Conservation (phyloP, 2,329 filamentous ascomycete genomes). For the Neonectria coccinea region DNA sequence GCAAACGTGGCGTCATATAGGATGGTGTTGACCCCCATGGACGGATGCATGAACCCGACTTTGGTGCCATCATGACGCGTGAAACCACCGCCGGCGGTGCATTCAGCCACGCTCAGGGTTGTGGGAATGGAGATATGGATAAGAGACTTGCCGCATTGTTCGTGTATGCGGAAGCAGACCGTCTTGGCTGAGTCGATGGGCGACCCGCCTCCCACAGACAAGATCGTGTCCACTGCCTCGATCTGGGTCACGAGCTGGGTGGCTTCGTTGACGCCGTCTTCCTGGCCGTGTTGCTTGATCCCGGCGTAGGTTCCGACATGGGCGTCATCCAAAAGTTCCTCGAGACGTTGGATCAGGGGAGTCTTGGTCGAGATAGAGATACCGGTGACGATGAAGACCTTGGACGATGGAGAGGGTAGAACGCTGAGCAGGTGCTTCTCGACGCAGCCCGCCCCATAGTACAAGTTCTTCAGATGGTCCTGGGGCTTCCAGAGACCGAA, state of each 20-base stretch:
- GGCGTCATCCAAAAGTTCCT: constrained; percentile 25
- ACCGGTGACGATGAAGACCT: constrained; percentile 37
- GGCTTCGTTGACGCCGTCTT: constrained; percentile 31
- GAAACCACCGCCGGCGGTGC: constrained; percentile 43
- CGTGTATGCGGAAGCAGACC: constrained; percentile 43
- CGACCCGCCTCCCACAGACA: constrained; percentile 32
- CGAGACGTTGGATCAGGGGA: constrained; percentile 28
- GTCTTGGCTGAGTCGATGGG: constrained; percentile 37
- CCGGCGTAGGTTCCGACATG: constrained; percentile 29
- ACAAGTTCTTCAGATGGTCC: constrained; percentile 33
- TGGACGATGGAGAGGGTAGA: constrained; percentile 30
- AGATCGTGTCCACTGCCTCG: constrained; percentile 29
- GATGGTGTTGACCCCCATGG: constrained; percentile 34
- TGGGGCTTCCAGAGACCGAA: constrained; percentile 38
- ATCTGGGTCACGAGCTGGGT: constrained; percentile 14
- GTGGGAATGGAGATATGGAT: constrained; percentile 34
- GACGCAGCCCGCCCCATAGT: constrained; percentile 37
- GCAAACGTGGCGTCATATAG: constrained; percentile 35
- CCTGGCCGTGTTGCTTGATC: constrained; percentile 37
- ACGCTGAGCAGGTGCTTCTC: constrained; percentile 32
- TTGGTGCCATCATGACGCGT: constrained; percentile 38
- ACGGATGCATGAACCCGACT: constrained; percentile 40
- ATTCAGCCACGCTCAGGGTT: constrained; percentile 40
- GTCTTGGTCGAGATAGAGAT: constrained; percentile 30
- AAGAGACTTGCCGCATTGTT: constrained; percentile 24